phyloP scores from a whole-genome alignment of 2,329 filamentous ascomycete species.

The Pezicula radicicola region DNA sequence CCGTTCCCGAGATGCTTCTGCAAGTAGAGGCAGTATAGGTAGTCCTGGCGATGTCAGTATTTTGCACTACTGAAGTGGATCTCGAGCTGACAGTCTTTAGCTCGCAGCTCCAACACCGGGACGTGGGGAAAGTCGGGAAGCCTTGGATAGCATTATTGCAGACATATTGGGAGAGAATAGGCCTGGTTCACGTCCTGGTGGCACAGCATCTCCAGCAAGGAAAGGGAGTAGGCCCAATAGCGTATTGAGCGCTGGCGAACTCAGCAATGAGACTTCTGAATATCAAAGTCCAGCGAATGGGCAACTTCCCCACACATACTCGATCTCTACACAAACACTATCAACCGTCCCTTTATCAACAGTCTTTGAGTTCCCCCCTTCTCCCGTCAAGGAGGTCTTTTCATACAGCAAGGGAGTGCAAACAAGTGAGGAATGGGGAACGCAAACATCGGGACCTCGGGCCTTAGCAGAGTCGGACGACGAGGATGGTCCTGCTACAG shows the following conservation, averaged over 20 bases:
- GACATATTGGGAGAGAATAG: constrained; percentile 78
- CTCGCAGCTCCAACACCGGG: constrained; percentile 68
- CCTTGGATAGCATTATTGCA: constrained; percentile 83
- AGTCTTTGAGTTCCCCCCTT: constrained; percentile 76
- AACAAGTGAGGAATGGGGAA: constrained; percentile 72
- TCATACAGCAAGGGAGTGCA: constrained; percentile 98
- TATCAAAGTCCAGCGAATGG: constrained; percentile 45
- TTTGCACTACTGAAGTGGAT: constrained; percentile 19
- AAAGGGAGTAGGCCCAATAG: constrained; percentile 81
- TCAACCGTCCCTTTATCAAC: constrained; percentile 72
- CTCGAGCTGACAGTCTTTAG: constrained; percentile 36
- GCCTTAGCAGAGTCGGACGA: constrained; percentile 61
- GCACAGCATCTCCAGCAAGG: constrained; percentile 61
- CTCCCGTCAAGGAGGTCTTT: constrained; percentile 77
- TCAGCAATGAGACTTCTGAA: constrained; percentile 73
- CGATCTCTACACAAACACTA: constrained; percentile 58
- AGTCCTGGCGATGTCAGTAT: constrained; percentile 67
- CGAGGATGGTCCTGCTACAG: constrained; percentile 53
- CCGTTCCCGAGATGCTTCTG: constrained; percentile 71
- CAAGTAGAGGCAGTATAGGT: constrained; percentile 65
- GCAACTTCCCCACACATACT: constrained; percentile 35
- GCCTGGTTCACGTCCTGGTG: constrained; percentile 62
- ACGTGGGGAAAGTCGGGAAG: constrained; percentile 66
- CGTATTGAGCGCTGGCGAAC: constrained; percentile 75
- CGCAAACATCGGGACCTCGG: constrained; percentile 48